Base-by-base conservation (phyloP, 1,139 yeast genomes). In the Pichia sp. region DNA sequence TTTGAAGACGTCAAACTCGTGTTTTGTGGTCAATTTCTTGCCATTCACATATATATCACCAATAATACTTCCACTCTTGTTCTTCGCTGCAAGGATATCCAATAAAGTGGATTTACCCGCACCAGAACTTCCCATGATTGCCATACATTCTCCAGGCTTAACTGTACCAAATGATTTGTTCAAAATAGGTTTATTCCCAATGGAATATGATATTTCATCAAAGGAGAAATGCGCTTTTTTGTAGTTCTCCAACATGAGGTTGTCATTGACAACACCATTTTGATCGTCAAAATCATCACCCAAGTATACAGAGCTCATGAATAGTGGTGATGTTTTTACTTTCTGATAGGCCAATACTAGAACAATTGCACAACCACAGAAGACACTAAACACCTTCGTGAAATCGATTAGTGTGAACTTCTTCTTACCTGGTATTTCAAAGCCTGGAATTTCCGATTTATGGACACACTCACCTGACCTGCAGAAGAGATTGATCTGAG, bases 111-210 rank as follows among this genome's bases (percentile, higher is more conserved):
- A 88, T 55, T 91, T 91, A 40, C 98, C 98, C 10, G 97, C 97
- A 35, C 98, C 98, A 0, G 96, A 87, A 3, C 96, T 96, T 29
- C 98, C 98, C 94, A 91, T 85, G 26, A 91, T 87, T 0, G 98
- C 97, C 56, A 88, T 58, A 46, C 94, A 82, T 56, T 88, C 88
- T 28, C 96, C 81, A 3, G 96, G 94, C 36, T 74, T 73, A 3
- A 81, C 95, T 14, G 74, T 50, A 8, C 98, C 98, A 50, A 74
- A 77, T 1, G 83, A 69, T 25, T 69, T 66, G 17, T 71, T 67
- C 46, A 91, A 66, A 6, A 91, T 77, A 7, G 55, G 53, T 35
- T 64, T 67, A 0, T 74, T 79, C 24, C 64, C 63, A 6, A 85
- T 80, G 1, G 65, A 56, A 55, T 91, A 91, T 4, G 72, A 60